Evolutionary conservation across 2,329 filamentous ascomycete species (phyloP), one percentile per base, ranked within the genome.

Genomic region (Davidsoniella virescens): DNA sequence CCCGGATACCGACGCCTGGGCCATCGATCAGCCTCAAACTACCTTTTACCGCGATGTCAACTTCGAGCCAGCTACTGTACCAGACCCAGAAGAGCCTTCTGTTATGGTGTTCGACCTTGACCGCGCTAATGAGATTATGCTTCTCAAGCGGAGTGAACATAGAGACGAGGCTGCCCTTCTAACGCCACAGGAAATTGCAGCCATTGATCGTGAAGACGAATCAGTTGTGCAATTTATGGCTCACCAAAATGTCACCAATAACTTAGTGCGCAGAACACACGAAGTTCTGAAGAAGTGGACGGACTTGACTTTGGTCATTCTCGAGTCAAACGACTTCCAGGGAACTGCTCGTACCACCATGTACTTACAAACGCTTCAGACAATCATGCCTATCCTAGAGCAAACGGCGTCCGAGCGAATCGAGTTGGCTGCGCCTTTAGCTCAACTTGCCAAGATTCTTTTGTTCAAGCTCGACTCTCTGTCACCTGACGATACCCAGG

Each of bases 311-410:
- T 78, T 87, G 48, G 78, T 95, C 18, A 84, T 94, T 66, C 73
- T 94, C 17, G 82, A 87, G 57, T 80, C 77, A 51, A 87, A 86
- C 56, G 83, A 92, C 49, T 82, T 94, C 61, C 82, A 84, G 53
- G 75, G 78, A 49, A 76, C 76, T 1, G 76, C 75, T 26, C 82
- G 82, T 59, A 80, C 80, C 4, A 78, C 82, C 0, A 88, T 95
- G 61, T 80, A 94, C 50, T 67, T 96, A 9, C 87, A 94, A 61
- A 81, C 84, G 0, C 70, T 98, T 4, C 88, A 96, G 60, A 76
- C 90, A 12, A 84, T 93, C 45, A 71, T 95, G 5, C 88, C 92
- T 0, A 93, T 87, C 55, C 73, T 98, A 10, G 90, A 96, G 61
- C 73, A 73, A 16, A 82, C 84, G 46, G 78, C 86, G 51, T 72